phyloP scores from a whole-genome alignment of 306 rosid genomes.

The Inga laurina region DNA sequence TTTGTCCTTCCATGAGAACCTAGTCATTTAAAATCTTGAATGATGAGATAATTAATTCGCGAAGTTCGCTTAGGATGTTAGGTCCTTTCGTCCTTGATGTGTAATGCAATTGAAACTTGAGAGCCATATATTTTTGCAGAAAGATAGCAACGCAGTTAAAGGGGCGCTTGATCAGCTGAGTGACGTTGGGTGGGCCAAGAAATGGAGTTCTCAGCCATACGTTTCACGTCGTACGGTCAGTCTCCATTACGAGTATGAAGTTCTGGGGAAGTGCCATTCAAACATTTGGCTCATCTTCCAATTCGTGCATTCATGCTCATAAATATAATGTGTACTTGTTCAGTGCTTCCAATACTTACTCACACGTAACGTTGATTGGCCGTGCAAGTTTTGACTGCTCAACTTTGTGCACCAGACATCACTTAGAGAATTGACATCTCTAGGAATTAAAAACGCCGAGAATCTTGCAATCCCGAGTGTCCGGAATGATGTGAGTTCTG shows the following conservation, averaged over 20 bases:
- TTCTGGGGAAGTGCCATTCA: constrained; percentile 49
- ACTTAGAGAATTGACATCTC: constrained; percentile 75
- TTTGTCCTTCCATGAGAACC: background rate
- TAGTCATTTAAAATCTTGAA: background rate
- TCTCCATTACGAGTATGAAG: constrained; percentile 56
- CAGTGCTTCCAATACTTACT: constrained; percentile 24
- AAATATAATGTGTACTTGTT: constrained; percentile 39
- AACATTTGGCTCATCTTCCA: constrained; percentile 45
- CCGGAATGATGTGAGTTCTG: constrained; percentile 80
- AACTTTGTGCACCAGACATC: constrained; percentile 67
- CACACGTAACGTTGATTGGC: constrained; percentile 14
- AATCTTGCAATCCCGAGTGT: constrained; percentile 95
- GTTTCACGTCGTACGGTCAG: constrained; percentile 96
- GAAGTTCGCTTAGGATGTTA: background rate
- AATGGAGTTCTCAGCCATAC: constrained; percentile 97
- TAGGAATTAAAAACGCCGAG: constrained; percentile 90
- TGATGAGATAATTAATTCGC: background rate
- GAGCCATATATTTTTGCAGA: constrained; percentile 47
- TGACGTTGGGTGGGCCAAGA: constrained; percentile 91
- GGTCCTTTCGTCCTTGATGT: constrained; percentile 8
- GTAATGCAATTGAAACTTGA: constrained; percentile 18
- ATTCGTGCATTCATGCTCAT: constrained; percentile 43
- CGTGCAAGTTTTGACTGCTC: constrained; percentile 33
- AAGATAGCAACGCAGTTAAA: constrained; percentile 78
- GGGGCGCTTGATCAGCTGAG: constrained; percentile 79